A percentile compares a stretch with the other conserved stretches of the same genome.
phyloP scores from a whole-genome alignment of 768 basidiomycete species.

The Boletellus ananas region DNA sequence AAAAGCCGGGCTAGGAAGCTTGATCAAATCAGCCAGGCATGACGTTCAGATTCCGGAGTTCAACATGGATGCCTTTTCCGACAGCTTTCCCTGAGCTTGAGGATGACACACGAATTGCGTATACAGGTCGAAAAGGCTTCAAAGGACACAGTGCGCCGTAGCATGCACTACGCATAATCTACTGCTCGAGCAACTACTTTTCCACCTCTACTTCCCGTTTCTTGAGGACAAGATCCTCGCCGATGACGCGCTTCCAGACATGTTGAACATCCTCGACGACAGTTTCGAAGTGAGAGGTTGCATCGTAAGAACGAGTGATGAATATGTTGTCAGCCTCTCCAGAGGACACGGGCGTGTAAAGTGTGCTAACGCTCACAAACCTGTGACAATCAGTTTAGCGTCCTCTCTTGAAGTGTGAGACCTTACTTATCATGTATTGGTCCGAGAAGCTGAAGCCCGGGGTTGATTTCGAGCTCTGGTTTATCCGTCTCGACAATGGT shows the following conservation, averaged over 20 bases:
- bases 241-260: slow-evolving; percentile 88
- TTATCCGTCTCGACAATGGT: slow-evolving; percentile 94
- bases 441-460: slow-evolving; percentile 88
- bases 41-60: slow-evolving; percentile 85
- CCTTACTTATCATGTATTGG: slow-evolving; percentile 89
- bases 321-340: slow-evolving; percentile 89
- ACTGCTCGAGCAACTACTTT: slow-evolving; percentile 29
- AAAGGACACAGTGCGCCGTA: slow-evolving; percentile 10
- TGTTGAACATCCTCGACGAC: slow-evolving; percentile 97
- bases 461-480: slow-evolving; percentile 89
- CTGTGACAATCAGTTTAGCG: slow-evolving; percentile 37
- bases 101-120: slow-evolving; percentile 1
- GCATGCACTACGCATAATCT: slow-evolving; percentile 5
- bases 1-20: slow-evolving; percentile 71
- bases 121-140: slow-evolving; percentile 7
- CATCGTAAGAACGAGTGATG: slow-evolving; percentile 97
- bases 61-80: slow-evolving; percentile 74
- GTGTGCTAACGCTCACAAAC: slow-evolving; percentile 83
- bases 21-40: slow-evolving; percentile 90
- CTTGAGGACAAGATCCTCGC: slow-evolving; percentile 77
- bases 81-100: slow-evolving; percentile 14
- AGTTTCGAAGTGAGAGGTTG: slow-evolving; percentile 98
- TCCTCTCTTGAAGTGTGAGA: background rate
- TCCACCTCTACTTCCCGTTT: slow-evolving; percentile 75
- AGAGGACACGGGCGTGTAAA: slow-evolving; percentile 83